Conservation (phyloP, 805 yeast species). For the Blastobotrys chiropterorum region DNA sequence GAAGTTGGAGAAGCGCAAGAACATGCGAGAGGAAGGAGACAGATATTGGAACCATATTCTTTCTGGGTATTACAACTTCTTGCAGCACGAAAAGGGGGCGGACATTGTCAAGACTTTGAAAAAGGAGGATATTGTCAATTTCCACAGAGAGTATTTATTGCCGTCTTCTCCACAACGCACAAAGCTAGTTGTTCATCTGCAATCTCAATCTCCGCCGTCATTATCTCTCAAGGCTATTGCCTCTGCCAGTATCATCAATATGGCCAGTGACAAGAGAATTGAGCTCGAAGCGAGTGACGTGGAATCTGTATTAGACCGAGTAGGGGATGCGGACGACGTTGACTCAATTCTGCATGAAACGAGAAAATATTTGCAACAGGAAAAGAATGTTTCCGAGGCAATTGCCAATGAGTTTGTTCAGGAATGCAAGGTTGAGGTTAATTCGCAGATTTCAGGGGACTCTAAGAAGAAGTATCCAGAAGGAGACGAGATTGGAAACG, state of each 20-base stretch:
- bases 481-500: constrained; percentile 41
- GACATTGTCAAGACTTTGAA: constrained; percentile 46
- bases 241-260: constrained; percentile 11
- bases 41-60: constrained; percentile 63
- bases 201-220: constrained; percentile 39
- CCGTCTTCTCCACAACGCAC: constrained; percentile 33
- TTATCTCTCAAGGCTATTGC: constrained; percentile 8
- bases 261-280: constrained; percentile 11
- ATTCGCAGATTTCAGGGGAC: constrained; percentile 3
- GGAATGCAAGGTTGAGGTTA: constrained; percentile 3
- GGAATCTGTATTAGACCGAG: constrained; percentile 8
- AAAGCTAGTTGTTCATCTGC: constrained; percentile 54
- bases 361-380: not conserved
- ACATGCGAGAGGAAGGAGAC: constrained; percentile 67
- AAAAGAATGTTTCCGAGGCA: constrained; percentile 7
- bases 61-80: constrained; percentile 75
- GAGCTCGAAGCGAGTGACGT: constrained; percentile 12
- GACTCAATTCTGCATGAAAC: constrained; percentile 5
- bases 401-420: constrained; percentile 4
- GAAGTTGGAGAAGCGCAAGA: constrained; percentile 67
- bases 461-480: constrained; percentile 38
- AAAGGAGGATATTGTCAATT: constrained; percentile 50
- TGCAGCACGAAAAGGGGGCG: constrained; percentile 51
- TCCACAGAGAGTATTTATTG: constrained; percentile 43
- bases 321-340: constrained; percentile 8